phyloP scores from a whole-genome alignment of 2,329 filamentous ascomycete species.

The Microcyclospora tardicrescens region DNA sequence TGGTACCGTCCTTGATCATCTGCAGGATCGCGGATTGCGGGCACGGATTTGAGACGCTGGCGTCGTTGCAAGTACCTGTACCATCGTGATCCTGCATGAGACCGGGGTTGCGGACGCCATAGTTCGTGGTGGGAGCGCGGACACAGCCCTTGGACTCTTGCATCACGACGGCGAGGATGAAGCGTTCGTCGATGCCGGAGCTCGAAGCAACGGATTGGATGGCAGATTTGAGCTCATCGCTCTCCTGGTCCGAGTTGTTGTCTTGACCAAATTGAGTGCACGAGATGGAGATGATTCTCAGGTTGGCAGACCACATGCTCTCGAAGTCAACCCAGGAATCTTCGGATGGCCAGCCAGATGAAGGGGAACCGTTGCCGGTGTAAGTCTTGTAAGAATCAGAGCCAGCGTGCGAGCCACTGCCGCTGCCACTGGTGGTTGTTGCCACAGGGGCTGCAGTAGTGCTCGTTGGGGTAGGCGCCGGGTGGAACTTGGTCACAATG shows the following conservation, averaged over 20 bases:
- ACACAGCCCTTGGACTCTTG: conserved; percentile 38
- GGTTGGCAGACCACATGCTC: conserved; percentile 23
- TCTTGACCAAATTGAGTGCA: conserved; percentile 24
- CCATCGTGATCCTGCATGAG: conserved; percentile 35
- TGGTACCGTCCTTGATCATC: conserved; percentile 33
- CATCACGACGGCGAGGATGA: conserved; percentile 34
- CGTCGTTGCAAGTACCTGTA: conserved; percentile 25
- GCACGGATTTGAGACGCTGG: conserved; percentile 26
- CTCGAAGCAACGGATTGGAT: conserved; percentile 22
- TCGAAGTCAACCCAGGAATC: conserved; percentile 15
- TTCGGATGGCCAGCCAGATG: conserved; percentile 15
- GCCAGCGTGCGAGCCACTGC: background rate
- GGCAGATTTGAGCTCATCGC: conserved; percentile 25
- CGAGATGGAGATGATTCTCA: conserved; percentile 23
- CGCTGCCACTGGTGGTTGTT: conserved; percentile 1
- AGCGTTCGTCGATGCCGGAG: conserved; percentile 26
- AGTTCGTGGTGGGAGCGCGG: conserved; percentile 31
- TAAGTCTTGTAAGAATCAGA: conserved; percentile 3
- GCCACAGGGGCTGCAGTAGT: conserved; percentile 1
- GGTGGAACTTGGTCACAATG: background rate
- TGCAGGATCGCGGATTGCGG: conserved; percentile 24
- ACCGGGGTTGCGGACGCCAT: conserved; percentile 32
- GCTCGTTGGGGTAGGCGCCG: background rate
- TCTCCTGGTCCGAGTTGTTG: conserved; percentile 29
- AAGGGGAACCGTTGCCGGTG: conserved; percentile 10